These are phyloP conservation scores for Paspalum vaginatum DNA, from an alignment of 176 grass and related monocot species.

Conservation along the genomic window DNA sequence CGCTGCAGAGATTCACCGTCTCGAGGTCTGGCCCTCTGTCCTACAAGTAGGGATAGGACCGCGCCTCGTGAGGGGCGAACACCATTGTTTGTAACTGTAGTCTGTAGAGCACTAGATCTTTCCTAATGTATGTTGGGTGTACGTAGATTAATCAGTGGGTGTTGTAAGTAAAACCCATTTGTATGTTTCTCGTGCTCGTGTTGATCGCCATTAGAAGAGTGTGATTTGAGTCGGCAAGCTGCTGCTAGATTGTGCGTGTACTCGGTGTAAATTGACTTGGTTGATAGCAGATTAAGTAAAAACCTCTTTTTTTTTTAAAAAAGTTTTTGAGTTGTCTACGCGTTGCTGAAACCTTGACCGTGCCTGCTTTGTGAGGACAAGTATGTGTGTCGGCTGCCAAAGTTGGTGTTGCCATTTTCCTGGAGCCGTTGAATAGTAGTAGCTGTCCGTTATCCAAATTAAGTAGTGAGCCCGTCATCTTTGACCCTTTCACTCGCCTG, in stretches of 20 bases:
- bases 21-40: slow-evolving; percentile 91
- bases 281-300: neutral
- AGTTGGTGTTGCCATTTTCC: too few species aligned
- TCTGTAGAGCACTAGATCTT: slow-evolving; percentile 5
- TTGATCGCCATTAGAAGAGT: slow-evolving; percentile 5
- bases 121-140: slow-evolving; percentile 5
- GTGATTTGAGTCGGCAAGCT: slow-evolving; percentile 19
- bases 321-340: too few species aligned
- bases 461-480: neutral
- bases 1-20: slow-evolving; percentile 65
- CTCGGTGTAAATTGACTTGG: slow-evolving; percentile 1
- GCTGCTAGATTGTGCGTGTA: neutral
- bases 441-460: too few species aligned
- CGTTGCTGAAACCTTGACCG: too few species aligned
- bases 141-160: slow-evolving; percentile 7
- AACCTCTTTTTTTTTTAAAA: too few species aligned
- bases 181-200: neutral
- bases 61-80: neutral
- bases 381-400: too few species aligned
- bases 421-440: too few species aligned
- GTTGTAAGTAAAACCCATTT: slow-evolving; percentile 40
- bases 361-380: too few species aligned
- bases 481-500: neutral
- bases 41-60: slow-evolving; percentile 59
- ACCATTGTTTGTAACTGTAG: slow-evolving; percentile 4